Base-by-base conservation (phyloP, 108 stramenopile genomes). In the Pseudonitzschia pungens region DNA sequence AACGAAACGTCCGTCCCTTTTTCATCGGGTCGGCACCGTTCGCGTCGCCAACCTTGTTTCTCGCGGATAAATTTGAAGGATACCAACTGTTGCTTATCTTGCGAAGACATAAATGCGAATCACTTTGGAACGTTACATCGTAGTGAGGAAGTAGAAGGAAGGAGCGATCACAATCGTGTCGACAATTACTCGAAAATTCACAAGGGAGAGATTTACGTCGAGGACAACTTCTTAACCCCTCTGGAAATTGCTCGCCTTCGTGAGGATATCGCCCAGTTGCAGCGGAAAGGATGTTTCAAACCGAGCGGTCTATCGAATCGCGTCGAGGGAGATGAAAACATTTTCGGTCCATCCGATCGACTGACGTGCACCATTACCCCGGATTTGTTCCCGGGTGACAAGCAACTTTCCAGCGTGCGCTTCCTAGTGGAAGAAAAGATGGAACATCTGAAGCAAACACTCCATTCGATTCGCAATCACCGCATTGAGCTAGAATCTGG, bases 361-460 rank as follows among this genome's bases (percentile, higher is more conserved):
- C 33, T 62, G 33, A 62, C 60, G 15, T 62, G 60, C 31, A 62
- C 60, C 33, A 62, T 62, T 15, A 62, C 60, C 20, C 36, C 60
- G 20, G 60, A 62, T 33, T 40, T 62, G 32, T 33, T 31, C 9
- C 11, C 26, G 15, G 60, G 60, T 11, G 15, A 62, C 12, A 41
- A n/a, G 8, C 12, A 62, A n/a, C 31, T 31, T 62, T 62, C 60
- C 15, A 40, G 20, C 33, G 20, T 18, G 32, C 60, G 60, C 40
- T 33, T 40, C 15, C 3, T 36, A 21, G 60, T 62, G n/a, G 41
- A 62, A 41, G 60, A 62, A 41, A 62, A 62, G 32, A n/a, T 62
- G 60, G 33, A 62, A 21, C 32, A 40, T 62, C 12, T 62, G 28
- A 62, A 62, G 60, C 32, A 33, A 21, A 48, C 1, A 48, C 14